These are phyloP conservation scores for Austroboletus novae-zelandiae DNA, from an alignment of 1,284 basidiomycete species.

Conservation along the genomic window DNA sequence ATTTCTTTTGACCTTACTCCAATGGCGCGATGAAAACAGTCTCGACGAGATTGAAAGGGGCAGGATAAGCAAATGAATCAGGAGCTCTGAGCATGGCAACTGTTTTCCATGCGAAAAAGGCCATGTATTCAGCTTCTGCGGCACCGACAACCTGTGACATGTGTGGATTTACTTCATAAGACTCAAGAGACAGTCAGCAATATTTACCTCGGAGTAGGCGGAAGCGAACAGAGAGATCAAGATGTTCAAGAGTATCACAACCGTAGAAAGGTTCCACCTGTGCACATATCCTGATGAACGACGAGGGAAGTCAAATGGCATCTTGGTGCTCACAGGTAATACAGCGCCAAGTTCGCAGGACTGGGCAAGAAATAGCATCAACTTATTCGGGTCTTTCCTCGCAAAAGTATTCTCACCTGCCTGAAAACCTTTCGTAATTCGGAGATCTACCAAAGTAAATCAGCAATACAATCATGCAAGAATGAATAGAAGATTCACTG, in stretches of 20 bases:
- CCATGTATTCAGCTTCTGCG: conserved; percentile 76
- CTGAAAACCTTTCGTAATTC: conserved; percentile 68
- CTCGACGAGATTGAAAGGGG: conserved; percentile 87
- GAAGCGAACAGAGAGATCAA: conserved; percentile 93
- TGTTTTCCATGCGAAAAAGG: conserved; percentile 88
- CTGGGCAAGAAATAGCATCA: conserved; percentile 34
- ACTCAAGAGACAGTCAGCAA: not conserved
- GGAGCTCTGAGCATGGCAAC: conserved; percentile 84
- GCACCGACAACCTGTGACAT: conserved; percentile 52
- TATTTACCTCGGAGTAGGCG: conserved; percentile 82
- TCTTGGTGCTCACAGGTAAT: conserved; percentile 64
- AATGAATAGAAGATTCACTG: conserved; percentile 48
- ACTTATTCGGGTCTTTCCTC: conserved; percentile 13
- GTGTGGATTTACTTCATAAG: not conserved
- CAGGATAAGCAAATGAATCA: conserved; percentile 69
- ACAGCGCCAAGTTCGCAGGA: conserved; percentile 71
- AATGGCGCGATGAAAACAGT: conserved; percentile 77
- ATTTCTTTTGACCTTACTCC: conserved; percentile 55
- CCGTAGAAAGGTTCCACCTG: conserved; percentile 84
- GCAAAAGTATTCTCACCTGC: conserved; percentile 38
- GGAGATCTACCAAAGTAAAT: conserved; percentile 55
- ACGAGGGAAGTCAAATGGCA: not conserved
- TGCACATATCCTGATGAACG: conserved; percentile 8
- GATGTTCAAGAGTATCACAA: conserved; percentile 90
- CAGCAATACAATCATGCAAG: not conserved